These are phyloP conservation scores for Thoreauomyces humboldtii DNA, from an alignment of 192 early-diverging fungal species.

Conservation along the genomic window DNA sequence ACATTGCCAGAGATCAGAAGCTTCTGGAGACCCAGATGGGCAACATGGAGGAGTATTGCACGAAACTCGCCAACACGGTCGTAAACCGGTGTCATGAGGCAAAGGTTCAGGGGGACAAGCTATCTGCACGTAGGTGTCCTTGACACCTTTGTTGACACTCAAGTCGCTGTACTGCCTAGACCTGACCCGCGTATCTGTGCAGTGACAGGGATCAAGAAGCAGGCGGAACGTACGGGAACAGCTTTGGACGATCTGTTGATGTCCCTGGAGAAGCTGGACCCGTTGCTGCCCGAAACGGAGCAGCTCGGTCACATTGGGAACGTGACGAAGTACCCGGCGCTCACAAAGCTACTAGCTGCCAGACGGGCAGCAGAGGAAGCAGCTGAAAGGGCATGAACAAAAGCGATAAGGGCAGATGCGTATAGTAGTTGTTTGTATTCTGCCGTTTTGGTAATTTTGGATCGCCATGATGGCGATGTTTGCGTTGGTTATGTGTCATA, in stretches of 20 bases:
- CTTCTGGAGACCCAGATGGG: constrained; percentile 19
- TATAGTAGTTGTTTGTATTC: too few species aligned
- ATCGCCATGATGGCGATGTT: too few species aligned
- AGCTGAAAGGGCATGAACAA: neutral
- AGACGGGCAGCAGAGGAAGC: neutral
- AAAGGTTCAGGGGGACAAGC: constrained; percentile 21
- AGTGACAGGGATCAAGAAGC: constrained; percentile 26
- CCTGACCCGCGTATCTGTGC: too few species aligned
- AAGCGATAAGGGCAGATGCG: too few species aligned
- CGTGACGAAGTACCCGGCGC: constrained; percentile 24
- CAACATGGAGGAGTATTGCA: constrained; percentile 37
- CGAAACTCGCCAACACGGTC: constrained; percentile 37
- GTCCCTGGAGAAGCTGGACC: constrained; percentile 34
- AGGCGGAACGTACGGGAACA: constrained; percentile 16
- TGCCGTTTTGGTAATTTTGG: too few species aligned
- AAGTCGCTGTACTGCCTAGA: too few species aligned
- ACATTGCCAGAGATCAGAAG: constrained; percentile 29
- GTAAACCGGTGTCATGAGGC: constrained; percentile 26
- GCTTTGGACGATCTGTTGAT: constrained; percentile 11
- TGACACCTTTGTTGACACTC: too few species aligned
- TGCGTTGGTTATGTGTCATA: too few species aligned
- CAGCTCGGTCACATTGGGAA: constrained; percentile 16
- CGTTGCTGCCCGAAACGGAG: constrained; percentile 21
- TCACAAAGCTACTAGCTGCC: neutral
- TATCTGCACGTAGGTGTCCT: constrained; percentile 19